Evolutionary conservation across 2,329 filamentous ascomycete genomes (phyloP), one percentile per base, ranked within the genome.

Genomic region (Monilinia fructigena): DNA sequence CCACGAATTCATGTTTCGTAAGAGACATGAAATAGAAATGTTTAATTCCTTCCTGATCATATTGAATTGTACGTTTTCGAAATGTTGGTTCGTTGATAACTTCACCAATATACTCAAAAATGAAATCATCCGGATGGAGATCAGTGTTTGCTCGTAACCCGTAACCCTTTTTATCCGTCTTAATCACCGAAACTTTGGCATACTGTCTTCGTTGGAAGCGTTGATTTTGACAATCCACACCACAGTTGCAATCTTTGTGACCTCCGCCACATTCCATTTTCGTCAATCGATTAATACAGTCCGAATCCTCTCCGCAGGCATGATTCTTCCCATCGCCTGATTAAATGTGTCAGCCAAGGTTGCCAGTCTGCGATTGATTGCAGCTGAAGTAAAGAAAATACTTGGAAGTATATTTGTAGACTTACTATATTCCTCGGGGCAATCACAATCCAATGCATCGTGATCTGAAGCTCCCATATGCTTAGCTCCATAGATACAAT

Each of bases 11-110:
- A 74, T 89, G 91, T 78, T 96, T 96, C 76, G 88, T 96, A 69
- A 99, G 87, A 38, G 95, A 98, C 95, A 99, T 99, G 82, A 99
- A 99, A 80, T 99, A 99, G 78, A 99, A 99, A 79, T 99, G 95
- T 78, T 96, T 97, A 83, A 99, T 97, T 68, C 93, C 93, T 77
- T 98, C 92, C 58, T 95, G 86, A 76, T 97, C 93, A 78, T 99
- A 99, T 75, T 96, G 90, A 50, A 92, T 81, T 88, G 96, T 97
- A 69, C 95, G 92, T 67, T 88, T 87, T 66, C 93, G 90, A 76
- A 98, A 98, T 14, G 90, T 90, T 40, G 86, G 85, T 79, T 99
- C 94, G 74, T 96, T 94, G 77, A 99, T 97, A 73, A 98, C 95
- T 79, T 99, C 95, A 73, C 95, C 95, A 73, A 99, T 94, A 78